phyloP scores from a whole-genome alignment of 2,329 filamentous ascomycete genomes.

The Pyrenophora seminiperda region DNA sequence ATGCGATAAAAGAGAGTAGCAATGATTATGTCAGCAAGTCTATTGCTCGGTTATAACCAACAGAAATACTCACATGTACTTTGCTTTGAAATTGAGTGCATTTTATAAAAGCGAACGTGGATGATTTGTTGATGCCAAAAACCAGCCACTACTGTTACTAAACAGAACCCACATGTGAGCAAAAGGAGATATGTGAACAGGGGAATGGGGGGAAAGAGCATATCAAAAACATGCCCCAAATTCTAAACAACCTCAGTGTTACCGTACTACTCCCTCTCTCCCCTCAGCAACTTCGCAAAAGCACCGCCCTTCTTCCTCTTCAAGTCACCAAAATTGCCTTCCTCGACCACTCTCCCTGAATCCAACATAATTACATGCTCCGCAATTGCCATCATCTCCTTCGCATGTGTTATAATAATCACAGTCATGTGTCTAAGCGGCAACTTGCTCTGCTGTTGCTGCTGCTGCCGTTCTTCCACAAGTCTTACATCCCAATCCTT shows the following conservation, averaged over 20 bases:
- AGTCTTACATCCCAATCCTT: slow-evolving; percentile 19
- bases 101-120: too few species aligned
- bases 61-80: background rate
- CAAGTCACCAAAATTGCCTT: slow-evolving; percentile 69
- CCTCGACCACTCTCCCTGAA: slow-evolving; percentile 69
- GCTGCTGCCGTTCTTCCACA: slow-evolving; percentile 1
- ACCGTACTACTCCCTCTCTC: slow-evolving; percentile 28
- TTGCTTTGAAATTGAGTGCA: background rate
- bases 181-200: too few species aligned
- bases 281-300: slow-evolving; percentile 48
- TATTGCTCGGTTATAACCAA: background rate
- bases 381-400: slow-evolving; percentile 84
- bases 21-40: too few species aligned
- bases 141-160: too few species aligned
- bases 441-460: background rate
- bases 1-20: too few species aligned
- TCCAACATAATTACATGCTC: slow-evolving; percentile 74
- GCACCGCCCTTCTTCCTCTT: slow-evolving; percentile 32
- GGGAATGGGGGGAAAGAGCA: too few species aligned
- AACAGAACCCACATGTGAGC: too few species aligned
- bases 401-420: slow-evolving; percentile 79
- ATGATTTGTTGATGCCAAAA: too few species aligned
- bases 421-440: slow-evolving; percentile 63
- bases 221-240: background rate
- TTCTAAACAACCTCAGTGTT: background rate